phyloP scores from a whole-genome alignment of 2,329 filamentous ascomycete species.

The Fusarium sp. region DNA sequence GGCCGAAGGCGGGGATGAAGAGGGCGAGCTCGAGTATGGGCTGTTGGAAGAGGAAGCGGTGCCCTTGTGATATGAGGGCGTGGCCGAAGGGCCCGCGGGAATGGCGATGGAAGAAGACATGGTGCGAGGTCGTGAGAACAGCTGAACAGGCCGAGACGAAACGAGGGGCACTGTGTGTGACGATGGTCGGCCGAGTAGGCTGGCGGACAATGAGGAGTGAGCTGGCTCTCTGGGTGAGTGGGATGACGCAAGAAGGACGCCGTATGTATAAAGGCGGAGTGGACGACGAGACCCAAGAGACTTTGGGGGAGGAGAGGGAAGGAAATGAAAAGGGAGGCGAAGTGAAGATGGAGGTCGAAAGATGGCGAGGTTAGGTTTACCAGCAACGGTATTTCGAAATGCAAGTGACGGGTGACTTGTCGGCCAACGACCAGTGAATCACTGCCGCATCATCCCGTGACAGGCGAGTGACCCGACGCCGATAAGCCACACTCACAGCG shows the following conservation, averaged over 20 bases:
- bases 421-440: conserved; percentile 44
- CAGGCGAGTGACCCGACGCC: conserved; percentile 39
- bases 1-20: conserved; percentile 66
- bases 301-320: conserved; percentile 1
- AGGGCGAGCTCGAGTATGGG: conserved; percentile 56
- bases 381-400: conserved; percentile 36
- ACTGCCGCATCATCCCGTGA: conserved; percentile 49
- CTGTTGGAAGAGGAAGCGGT: conserved; percentile 59
- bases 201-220: conserved; percentile 11
- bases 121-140: conserved; percentile 22
- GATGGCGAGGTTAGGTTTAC: conserved; percentile 18
- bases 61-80: conserved; percentile 57
- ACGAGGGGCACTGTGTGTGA: conserved; percentile 38
- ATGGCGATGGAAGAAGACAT: conserved; percentile 81
- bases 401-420: conserved; percentile 42
- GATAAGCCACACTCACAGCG: conserved; percentile 43
- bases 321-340: conserved; percentile 12
- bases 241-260: conserved; percentile 40
- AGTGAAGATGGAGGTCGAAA: conserved; percentile 28
- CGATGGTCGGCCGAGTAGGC: conserved; percentile 17
- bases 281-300: conserved; percentile 9
- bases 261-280: conserved; percentile 9
- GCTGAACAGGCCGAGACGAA: conserved; percentile 20
- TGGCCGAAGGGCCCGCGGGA: conserved; percentile 59
- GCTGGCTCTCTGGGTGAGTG: conserved; percentile 15